phyloP scores from a whole-genome alignment of 306 rosid genomes.

The Castanea crenata region DNA sequence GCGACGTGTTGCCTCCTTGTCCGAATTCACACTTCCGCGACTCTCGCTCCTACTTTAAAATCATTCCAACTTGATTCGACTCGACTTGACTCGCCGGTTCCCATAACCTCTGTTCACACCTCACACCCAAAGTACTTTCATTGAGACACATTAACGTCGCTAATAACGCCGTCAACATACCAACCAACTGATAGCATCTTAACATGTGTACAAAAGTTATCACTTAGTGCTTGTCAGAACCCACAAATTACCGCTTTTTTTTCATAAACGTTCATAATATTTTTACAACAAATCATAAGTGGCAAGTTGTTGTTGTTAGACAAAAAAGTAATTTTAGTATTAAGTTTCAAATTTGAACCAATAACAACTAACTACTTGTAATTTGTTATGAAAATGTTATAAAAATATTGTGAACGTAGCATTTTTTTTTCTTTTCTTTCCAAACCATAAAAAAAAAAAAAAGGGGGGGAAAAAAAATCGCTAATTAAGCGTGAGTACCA shows the following conservation, averaged over 20 bases:
- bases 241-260: not conserved
- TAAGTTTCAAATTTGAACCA: too few relatives aligned
- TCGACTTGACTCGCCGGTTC: not conserved
- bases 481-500: slow-evolving; percentile 5
- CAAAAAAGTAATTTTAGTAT: too few relatives aligned
- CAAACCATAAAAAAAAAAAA: not conserved
- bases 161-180: not conserved
- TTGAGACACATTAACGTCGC: not conserved
- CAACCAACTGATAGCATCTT: not conserved
- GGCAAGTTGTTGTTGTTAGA: too few relatives aligned
- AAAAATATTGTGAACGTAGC: too few relatives aligned
- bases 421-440: not conserved
- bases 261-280: too few relatives aligned
- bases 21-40: not conserved
- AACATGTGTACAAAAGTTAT: not conserved
- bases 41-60: not conserved
- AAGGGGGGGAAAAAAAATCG: too few relatives aligned
- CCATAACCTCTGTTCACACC: not conserved
- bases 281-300: too few relatives aligned
- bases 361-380: too few relatives aligned
- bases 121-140: not conserved
- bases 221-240: not conserved
- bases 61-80: not conserved
- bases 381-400: too few relatives aligned
- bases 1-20: not conserved